Evolutionary conservation across 148 eudicot species (phyloP).

Genomic region (Rhododendron molle): DNA sequence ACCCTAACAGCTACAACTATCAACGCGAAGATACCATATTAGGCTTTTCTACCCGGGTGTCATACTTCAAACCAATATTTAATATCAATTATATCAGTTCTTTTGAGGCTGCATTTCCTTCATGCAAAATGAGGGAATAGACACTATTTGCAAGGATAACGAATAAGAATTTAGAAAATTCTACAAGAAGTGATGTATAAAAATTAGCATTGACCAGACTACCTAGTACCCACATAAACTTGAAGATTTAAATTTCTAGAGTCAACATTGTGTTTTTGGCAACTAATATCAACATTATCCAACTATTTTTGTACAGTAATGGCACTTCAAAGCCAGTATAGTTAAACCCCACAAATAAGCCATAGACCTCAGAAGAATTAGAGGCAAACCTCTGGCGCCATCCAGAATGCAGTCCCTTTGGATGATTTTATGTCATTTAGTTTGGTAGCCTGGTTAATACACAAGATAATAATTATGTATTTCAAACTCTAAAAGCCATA

Average conservation of each 20-base stretch:
- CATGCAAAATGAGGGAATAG: neutral
- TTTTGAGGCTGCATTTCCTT: neutral
- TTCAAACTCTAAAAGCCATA: constrained; percentile 4
- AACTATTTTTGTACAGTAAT: neutral
- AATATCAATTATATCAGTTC: neutral
- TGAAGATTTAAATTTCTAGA: neutral
- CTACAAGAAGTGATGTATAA: neutral
- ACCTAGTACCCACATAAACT: neutral
- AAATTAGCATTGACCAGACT: neutral
- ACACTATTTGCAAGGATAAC: neutral
- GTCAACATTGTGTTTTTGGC: neutral
- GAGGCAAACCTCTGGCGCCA: constrained; percentile 74
- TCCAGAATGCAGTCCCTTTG: constrained; percentile 93
- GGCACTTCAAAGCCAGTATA: neutral
- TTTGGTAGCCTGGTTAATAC: constrained; percentile 44
- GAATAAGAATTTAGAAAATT: neutral
- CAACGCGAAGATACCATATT: neutral
- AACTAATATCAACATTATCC: neutral
- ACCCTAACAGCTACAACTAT: neutral
- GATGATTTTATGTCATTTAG: constrained; percentile 80
- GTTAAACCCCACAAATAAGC: neutral
- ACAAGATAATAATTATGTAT: neutral
- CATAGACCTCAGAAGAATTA: constrained; percentile 5
- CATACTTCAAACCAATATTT: neutral
- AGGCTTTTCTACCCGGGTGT: neutral